Base-by-base conservation (phyloP, 139 green algal genomes). In the Medakamo hakoo region DNA sequence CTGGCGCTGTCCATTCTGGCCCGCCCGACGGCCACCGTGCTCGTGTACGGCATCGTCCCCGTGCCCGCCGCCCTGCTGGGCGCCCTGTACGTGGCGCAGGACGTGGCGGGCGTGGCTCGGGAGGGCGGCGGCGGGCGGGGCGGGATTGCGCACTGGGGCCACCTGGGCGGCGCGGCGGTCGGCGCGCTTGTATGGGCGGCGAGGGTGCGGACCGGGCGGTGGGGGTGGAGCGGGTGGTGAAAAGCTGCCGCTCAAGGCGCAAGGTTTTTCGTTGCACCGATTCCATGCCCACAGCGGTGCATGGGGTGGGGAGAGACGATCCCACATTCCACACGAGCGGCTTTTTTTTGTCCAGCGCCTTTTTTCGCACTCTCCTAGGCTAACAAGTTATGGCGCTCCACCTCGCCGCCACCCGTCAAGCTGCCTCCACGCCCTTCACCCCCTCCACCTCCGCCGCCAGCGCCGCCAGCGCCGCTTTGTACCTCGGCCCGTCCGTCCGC, bases 31-130 rank as follows among this genome's bases (percentile, higher is more conserved):
- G 49, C 62, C 58, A 84, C 71, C 22, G 71, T 84, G 23, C 68
- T 79, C 49, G 62, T 84, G 1, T 81, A 83, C 40, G 69, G 71
- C 52, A 32, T 84, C 40, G 68, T 84, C 16, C 78, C 76, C 25
- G 58, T 84, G 55, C 78, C 78, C 3, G 78, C 78, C 3, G 74
- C 77, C 24, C 52, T 81, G 25, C 57, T 84, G 27, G 78, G 78
- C 27, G 40, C 68, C 24, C 40, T 83, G 56, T 84, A 72, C 61
- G 27, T 84, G 25, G 56, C 63, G n/a, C 32, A 65, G 1, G 73
- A 79, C 56, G 60, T 82, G 5, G 29, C 25, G 1, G 66, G 59
- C 64, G 58, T 28, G 9, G 4, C 22, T 22, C 23, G 4, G 4
- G 22, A 62, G 16, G 24, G 26, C 16, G 4, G 20, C 24, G 19